Evolutionary conservation across 2,329 filamentous ascomycete species (phyloP).

Genomic region (Ceratocystis eucalypticola): DNA sequence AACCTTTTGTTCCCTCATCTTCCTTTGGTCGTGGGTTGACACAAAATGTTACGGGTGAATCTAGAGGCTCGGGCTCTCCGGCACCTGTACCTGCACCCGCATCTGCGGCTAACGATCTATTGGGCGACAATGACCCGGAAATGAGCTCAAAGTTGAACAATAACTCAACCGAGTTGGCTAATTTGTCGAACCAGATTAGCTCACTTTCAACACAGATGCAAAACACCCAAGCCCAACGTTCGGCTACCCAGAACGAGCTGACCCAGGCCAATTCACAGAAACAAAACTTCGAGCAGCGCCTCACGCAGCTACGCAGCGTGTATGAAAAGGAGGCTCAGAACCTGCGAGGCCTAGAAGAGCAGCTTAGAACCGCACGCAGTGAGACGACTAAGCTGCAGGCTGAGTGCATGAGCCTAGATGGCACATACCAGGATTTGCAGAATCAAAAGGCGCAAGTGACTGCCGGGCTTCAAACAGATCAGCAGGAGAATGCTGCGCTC

Average conservation of each 20-base stretch:
- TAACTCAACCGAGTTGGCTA: slow-evolving; percentile 85
- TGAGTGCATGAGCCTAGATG: slow-evolving; percentile 73
- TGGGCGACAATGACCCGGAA: slow-evolving; percentile 83
- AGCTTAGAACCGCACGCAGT: slow-evolving; percentile 58
- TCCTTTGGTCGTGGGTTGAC: slow-evolving; percentile 78
- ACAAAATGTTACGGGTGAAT: slow-evolving; percentile 37
- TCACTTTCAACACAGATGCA: slow-evolving; percentile 89
- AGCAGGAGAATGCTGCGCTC: slow-evolving; percentile 71
- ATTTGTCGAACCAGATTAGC: slow-evolving; percentile 89
- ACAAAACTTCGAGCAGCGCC: slow-evolving; percentile 77
- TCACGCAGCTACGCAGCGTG: slow-evolving; percentile 71
- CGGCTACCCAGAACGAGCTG: slow-evolving; percentile 65
- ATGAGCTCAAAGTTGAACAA: slow-evolving; percentile 75
- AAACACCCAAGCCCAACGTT: slow-evolving; percentile 72
- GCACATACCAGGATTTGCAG: slow-evolving; percentile 65
- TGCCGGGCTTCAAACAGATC: slow-evolving; percentile 66
- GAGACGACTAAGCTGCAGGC: slow-evolving; percentile 75
- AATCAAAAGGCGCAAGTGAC: slow-evolving; percentile 66
- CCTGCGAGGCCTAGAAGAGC: slow-evolving; percentile 72
- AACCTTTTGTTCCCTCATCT: slow-evolving; percentile 83
- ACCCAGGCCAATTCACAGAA: slow-evolving; percentile 75
- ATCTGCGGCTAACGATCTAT: slow-evolving; percentile 53
- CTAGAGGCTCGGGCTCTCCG: slow-evolving; percentile 49
- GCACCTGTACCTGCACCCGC: slow-evolving; percentile 30
- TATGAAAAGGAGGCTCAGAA: slow-evolving; percentile 91